Evolutionary conservation across 352 stramenopile genomes (phyloP), one percentile per base, ranked within the genome.

Genomic region (Globisporangium irregulare): DNA sequence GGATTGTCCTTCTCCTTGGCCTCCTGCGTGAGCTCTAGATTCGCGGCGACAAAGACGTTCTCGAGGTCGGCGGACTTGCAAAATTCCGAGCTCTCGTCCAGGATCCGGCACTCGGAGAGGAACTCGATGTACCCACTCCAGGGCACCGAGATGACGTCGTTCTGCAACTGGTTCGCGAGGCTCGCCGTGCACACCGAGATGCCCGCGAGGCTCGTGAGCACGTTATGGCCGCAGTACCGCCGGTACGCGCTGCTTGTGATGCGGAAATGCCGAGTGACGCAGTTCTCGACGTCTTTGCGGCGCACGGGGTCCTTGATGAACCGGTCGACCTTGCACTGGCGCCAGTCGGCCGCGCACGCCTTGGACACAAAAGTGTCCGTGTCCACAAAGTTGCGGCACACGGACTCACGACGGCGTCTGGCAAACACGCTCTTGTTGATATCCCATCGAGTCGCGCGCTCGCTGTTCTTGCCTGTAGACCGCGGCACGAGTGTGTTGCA

Each of bases 371-470:
- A 89, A 41, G 65, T 62, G 64, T 93, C 84, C 29, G 84, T 93
- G 71, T 93, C 84, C 9, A 90, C 69, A 48, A 82, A 90, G 62
- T 69, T 91, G 24, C 72, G 81, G 64, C 81, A 84, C 55, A 86
- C 74, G 0, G 74, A 81, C 73, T 91, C 83, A 48, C 83, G 81
- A 3, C 80, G 80, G 10, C 85, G 78, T 25, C 79, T 70, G 6
- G 81, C 77, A 59, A 93, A 93, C 3, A 93, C 85, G 27, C 80
- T 90, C 62, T 88, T 87, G 77, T 93, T 91, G 64, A 93, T 93
- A 63, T 93, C 86, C 86, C 86, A 93, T 57, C 70, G 46, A 62
- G 72, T 66, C 68, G 68, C 12, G 34, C 73, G 69, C 25, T 79
- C 75, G 48, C 60, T 85, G 34, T 64, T 77, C 46, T 78, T 82